Conservation (phyloP, 495 filamentous ascomycete species). For the Hypoxylon subgilvum region DNA sequence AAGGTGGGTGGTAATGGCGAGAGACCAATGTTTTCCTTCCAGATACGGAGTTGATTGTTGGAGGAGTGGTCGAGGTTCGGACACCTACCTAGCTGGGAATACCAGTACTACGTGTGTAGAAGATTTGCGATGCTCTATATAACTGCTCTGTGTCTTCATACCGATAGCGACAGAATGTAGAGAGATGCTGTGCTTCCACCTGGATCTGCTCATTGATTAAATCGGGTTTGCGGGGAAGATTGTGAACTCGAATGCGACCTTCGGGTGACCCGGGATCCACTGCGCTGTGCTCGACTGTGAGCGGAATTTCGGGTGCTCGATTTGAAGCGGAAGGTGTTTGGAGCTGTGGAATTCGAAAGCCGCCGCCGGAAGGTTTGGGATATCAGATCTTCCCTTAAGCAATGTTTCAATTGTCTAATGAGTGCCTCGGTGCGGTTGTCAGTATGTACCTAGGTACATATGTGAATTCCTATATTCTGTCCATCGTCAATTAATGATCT, state of each 20-base stretch:
- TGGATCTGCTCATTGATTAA: slow-evolving; percentile 25
- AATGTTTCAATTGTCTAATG: slow-evolving; percentile 24
- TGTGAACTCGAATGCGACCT: slow-evolving; percentile 22
- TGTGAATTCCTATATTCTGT: no score
- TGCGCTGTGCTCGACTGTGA: slow-evolving; percentile 2
- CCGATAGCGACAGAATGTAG: slow-evolving; percentile 6
- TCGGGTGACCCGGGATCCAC: slow-evolving; percentile 24
- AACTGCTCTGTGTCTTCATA: slow-evolving; percentile 7
- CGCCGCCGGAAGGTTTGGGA: slow-evolving; percentile 17
- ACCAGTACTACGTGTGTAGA: neutral
- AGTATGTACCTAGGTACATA: neutral
- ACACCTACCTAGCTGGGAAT: neutral
- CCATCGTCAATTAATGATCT: no score
- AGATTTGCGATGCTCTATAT: slow-evolving; percentile 2
- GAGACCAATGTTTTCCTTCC: neutral
- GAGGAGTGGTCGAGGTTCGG: neutral
- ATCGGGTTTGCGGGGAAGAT: slow-evolving; percentile 36
- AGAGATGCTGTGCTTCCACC: slow-evolving; percentile 9
- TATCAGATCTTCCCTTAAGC: neutral
- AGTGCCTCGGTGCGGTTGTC: neutral
- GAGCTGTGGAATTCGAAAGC: slow-evolving; percentile 9
- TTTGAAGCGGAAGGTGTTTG: slow-evolving; percentile 38
- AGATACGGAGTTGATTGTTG: neutral
- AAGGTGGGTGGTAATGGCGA: neutral
- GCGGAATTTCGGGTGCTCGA: slow-evolving; percentile 30